Base-by-base conservation (phyloP, 2,329 filamentous ascomycete genomes). In the Nothopassalora personata region DNA sequence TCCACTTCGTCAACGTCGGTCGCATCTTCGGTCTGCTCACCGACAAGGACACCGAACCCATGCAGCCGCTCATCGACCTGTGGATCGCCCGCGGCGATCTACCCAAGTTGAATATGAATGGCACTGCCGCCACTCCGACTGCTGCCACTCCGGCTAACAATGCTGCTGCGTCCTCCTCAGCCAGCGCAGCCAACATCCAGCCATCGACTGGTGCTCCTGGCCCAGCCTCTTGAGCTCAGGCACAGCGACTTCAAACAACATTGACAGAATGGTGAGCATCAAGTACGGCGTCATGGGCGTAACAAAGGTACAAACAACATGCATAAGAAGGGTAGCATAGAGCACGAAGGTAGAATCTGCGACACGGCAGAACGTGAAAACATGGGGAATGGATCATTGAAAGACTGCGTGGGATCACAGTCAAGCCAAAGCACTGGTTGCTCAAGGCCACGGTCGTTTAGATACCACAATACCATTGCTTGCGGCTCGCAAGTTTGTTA, bases 1-100 rank as follows among this genome's bases (percentile, higher is more conserved):
- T 81, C 56, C 79, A 81, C 66, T 81, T 81, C 64, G 73, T 80
- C 68, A 81, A 80, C 60, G 79, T 81, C 51, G 94, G 91, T 57
- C 92, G 91, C 71, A 84, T 96, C 71, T 86, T 91, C 61, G 75
- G 75, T 13, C 69, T 97, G 78, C 83, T 97, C 62, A 88, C 88
- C 66, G 90, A 91, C 60, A 88, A 91, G 70, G 93, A 97, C 75
- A 83, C 95, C 68, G 92, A 97, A 80, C 93, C 93, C 23, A 96
- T 97, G 91, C 90, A 95, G 78, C 91, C 90, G 28, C 77, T 97
- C 67, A 90, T 97, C 67, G 91, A 97, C 70, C 82, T 97, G 51
- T 97, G 92, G 88, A 86, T 91, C 28, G 87, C 87, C 63, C 93
- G 93, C 71, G 91, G 92, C 60, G 89, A 92, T 28, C 89, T 97